These are phyloP conservation scores for Rhododendron griersonianum DNA, from an alignment of 148 eudicot species.

Conservation along the genomic window DNA sequence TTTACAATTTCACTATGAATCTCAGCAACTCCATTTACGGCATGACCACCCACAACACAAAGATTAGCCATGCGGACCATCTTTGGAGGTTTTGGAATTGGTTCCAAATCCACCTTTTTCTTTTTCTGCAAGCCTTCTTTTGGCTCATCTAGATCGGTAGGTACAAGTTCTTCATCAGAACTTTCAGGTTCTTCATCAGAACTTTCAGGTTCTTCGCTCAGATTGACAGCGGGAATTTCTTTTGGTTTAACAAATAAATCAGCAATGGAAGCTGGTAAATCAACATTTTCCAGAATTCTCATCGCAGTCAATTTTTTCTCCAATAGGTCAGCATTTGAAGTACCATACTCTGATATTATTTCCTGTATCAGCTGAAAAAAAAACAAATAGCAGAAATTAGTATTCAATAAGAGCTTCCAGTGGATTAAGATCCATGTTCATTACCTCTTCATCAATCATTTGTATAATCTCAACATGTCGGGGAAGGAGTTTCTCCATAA, in stretches of 20 bases:
- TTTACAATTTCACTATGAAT: slow-evolving; percentile 96
- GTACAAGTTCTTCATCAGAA: slow-evolving; percentile 16
- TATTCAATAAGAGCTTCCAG: neutral
- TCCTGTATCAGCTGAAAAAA: slow-evolving; percentile 55
- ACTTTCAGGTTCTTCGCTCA: neutral
- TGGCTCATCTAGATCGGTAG: slow-evolving; percentile 24
- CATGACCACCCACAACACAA: slow-evolving; percentile 91
- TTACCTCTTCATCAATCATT: slow-evolving; percentile 83
- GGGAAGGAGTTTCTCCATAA: slow-evolving; percentile 81
- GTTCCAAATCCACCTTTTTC: slow-evolving; percentile 36
- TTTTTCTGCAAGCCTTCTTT: slow-evolving; percentile 16
- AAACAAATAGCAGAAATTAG: slow-evolving; percentile 5
- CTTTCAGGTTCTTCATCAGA: neutral
- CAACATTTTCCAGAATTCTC: slow-evolving; percentile 91
- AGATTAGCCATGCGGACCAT: slow-evolving; percentile 97
- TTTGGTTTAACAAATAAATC: neutral
- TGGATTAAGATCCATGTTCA: neutral
- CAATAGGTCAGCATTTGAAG: slow-evolving; percentile 62
- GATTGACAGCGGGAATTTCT: slow-evolving; percentile 21
- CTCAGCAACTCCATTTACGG: slow-evolving; percentile 96
- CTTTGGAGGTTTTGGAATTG: slow-evolving; percentile 59
- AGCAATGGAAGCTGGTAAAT: slow-evolving; percentile 56
- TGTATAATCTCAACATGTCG: slow-evolving; percentile 93
- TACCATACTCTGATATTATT: slow-evolving; percentile 74
- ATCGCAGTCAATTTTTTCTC: slow-evolving; percentile 61